Conservation (phyloP, 2,329 filamentous ascomycete genomes). For the Penicillium sp. region DNA sequence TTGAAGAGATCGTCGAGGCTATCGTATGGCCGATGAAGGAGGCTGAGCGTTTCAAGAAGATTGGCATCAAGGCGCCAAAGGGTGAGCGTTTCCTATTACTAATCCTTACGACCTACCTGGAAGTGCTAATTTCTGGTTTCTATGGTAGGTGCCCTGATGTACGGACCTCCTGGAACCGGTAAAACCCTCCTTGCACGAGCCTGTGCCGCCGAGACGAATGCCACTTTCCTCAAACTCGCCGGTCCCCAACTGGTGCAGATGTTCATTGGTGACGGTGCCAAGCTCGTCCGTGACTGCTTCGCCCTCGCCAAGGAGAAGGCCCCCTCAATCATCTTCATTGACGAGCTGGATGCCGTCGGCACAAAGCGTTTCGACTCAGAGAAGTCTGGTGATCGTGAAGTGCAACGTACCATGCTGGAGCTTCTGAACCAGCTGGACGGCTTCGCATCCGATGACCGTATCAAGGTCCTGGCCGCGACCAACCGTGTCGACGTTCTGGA, state of each 20-base stretch:
- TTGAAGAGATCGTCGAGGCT: constrained; percentile 96
- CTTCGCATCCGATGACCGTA: constrained; percentile 94
- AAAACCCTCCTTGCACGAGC: constrained; percentile 77
- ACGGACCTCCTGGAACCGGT: constrained; percentile 67
- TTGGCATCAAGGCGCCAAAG: constrained; percentile 98
- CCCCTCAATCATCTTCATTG: constrained; percentile 98
- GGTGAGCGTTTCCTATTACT: constrained; percentile 62
- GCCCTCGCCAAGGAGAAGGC: constrained; percentile 98
- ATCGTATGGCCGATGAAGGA: constrained; percentile 99
- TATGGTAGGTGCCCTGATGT: constrained; percentile 87
- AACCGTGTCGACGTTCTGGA: constrained; percentile 95
- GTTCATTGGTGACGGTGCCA: constrained; percentile 99
- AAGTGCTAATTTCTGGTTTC: constrained; percentile 10
- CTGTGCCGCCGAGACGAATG: constrained; percentile 96
- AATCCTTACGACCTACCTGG: not conserved
- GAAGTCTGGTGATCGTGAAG: constrained; percentile 96
- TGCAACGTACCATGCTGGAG: constrained; percentile 98
- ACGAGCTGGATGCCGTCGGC: constrained; percentile 96
- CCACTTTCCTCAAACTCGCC: constrained; percentile 97
- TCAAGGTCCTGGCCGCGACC: constrained; percentile 94
- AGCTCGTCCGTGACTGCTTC: constrained; percentile 96
- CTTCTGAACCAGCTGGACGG: constrained; percentile 97
- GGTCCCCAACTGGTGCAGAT: constrained; percentile 98
- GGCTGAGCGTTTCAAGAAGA: constrained; percentile 98
- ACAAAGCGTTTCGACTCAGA: constrained; percentile 99